These are phyloP conservation scores for Pseudonitzschia delicatissima DNA, from an alignment of 108 stramenopile genomes.

Conservation along the genomic window DNA sequence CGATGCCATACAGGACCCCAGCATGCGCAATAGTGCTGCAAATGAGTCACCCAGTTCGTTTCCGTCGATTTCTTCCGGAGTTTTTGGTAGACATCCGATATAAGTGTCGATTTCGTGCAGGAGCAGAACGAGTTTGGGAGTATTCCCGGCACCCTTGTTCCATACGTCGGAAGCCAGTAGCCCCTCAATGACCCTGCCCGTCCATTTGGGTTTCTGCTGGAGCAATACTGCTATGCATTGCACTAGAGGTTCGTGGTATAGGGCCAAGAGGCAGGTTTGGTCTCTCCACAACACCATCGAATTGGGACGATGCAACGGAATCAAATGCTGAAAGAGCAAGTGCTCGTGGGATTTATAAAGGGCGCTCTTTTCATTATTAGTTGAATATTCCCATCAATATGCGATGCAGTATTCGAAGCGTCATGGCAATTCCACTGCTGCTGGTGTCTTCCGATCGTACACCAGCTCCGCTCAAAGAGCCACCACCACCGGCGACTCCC, in stretches of 20 bases:
- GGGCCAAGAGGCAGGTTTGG: constrained; percentile 65
- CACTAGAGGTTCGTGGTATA: constrained; percentile 78
- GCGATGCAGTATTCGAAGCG: constrained; percentile 49
- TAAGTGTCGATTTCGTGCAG: constrained; percentile 83
- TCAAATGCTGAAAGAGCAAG: constrained; percentile 55
- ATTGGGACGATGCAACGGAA: constrained; percentile 76
- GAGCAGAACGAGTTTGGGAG: constrained; percentile 74
- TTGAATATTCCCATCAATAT: constrained; percentile 49
- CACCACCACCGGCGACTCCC: too few relatives aligned
- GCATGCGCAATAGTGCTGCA: constrained; percentile 11
- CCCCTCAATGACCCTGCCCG: constrained; percentile 41
- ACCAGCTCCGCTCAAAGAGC: constrained; percentile 4
- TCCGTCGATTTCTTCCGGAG: not conserved
- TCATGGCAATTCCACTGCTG: constrained; percentile 54
- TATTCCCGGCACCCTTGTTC: constrained; percentile 58
- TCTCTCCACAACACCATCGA: constrained; percentile 86
- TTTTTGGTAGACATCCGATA: constrained; percentile 42
- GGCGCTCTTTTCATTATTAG: not conserved
- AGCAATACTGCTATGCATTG: constrained; percentile 65
- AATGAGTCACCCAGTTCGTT: constrained; percentile 25
- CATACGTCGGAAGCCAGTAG: constrained; percentile 74
- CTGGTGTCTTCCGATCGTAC: constrained; percentile 60
- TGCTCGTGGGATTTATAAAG: constrained; percentile 33
- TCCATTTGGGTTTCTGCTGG: constrained; percentile 36
- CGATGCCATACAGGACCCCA: constrained; percentile 68